A percentile compares a stretch with the other conserved stretches of the same genome.
Conservation (phyloP, 148 eudicot species). For the Silene conica region DNA sequence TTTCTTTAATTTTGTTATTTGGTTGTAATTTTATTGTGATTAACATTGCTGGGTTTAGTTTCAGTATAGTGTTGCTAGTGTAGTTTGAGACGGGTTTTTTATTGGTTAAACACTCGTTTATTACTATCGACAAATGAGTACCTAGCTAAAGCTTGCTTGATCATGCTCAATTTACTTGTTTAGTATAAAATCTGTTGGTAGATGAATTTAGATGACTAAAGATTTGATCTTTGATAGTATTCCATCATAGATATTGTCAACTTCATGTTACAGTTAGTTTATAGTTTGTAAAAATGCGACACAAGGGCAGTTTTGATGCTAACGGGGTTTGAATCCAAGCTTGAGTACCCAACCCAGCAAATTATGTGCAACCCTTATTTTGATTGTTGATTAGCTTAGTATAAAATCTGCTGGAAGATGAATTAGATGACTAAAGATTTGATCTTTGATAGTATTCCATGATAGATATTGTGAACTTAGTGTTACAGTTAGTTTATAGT, state of each 20-base stretch:
- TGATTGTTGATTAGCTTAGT: background rate
- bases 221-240: background rate
- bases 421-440: background rate
- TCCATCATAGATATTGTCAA: background rate
- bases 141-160: background rate
- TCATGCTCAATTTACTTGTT: conserved; percentile 1
- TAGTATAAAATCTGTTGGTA: background rate
- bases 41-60: background rate
- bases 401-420: background rate
- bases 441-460: background rate
- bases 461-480: background rate
- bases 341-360: background rate
- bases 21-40: background rate
- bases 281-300: background rate
- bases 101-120: too few species aligned
- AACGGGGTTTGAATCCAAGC: background rate
- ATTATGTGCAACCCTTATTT: background rate
- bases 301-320: background rate
- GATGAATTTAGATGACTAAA: background rate
- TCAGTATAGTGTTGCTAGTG: too few species aligned
- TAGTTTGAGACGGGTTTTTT: too few species aligned
- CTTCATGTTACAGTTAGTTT: background rate
- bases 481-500: background rate
- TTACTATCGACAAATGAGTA: too few species aligned
- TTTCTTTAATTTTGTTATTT: background rate